phyloP scores from a whole-genome alignment of 176 grass and related monocot species.

The Otatea glauca region DNA sequence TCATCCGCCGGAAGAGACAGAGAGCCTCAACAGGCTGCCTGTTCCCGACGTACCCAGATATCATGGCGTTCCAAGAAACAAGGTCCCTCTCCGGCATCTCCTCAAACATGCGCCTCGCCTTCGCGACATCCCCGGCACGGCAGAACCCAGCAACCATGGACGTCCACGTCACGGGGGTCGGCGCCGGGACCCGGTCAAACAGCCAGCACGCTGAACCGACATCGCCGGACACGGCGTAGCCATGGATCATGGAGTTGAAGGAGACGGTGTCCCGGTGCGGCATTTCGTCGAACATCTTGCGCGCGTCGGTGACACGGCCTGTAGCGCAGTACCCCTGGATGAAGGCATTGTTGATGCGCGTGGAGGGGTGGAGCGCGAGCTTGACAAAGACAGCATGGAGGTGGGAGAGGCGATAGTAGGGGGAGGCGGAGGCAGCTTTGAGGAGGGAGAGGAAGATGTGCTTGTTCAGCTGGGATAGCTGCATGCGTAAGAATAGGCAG shows the following conservation, averaged over 20 bases:
- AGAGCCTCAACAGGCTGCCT: not conserved
- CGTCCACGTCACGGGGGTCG: conserved; percentile 6
- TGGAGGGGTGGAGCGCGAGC: not conserved
- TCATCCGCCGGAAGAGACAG: not conserved
- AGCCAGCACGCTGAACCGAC: not conserved
- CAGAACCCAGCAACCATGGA: conserved; percentile 6
- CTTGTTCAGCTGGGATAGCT: not conserved
- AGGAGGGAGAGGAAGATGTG: not conserved
- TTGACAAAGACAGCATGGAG: not conserved
- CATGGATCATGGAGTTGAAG: conserved; percentile 17
- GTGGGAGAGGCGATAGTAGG: not conserved
- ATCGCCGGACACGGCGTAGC: not conserved
- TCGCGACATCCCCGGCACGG: not conserved
- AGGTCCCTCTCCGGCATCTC: conserved; percentile 10
- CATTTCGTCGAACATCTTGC: conserved; percentile 1
- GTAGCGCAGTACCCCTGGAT: not conserved
- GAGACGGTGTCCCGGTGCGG: not conserved
- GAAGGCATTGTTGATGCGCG: conserved; percentile 8
- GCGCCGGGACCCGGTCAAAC: not conserved
- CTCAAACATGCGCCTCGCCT: conserved; percentile 2
- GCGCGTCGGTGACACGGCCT: not conserved
- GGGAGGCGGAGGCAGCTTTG: not conserved
- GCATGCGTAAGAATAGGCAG: not conserved
- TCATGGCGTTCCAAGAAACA: conserved; percentile 21
- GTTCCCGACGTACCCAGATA: conserved; percentile 13